Evolutionary conservation across 768 basidiomycete genomes (phyloP).

Genomic region (Xerocomellus chrysenteron): DNA sequence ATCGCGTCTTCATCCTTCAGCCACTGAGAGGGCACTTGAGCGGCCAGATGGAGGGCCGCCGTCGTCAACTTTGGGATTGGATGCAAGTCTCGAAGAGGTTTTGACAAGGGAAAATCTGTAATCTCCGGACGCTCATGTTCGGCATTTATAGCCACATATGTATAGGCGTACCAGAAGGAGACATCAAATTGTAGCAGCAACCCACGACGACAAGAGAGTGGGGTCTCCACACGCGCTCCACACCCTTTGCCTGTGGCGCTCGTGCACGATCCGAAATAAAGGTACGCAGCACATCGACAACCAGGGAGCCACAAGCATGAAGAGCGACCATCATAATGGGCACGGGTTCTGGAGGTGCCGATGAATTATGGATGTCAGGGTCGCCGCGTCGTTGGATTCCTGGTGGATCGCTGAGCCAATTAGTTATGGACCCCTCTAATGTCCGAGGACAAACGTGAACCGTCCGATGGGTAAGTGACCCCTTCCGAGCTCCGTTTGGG

Average conservation of each 20-base stretch:
- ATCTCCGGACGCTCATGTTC: constrained; percentile 2
- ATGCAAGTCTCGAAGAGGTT: constrained; percentile 16
- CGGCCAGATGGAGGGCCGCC: constrained; percentile 61
- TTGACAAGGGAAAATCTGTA: constrained; percentile 58
- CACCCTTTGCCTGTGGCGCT: constrained; percentile 1
- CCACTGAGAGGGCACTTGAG: constrained; percentile 71
- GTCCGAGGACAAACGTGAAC: constrained; percentile 51
- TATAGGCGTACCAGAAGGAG: constrained; percentile 40
- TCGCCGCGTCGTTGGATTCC: background rate
- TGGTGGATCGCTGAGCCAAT: constrained; percentile 46
- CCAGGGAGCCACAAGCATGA: constrained; percentile 76
- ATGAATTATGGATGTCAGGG: background rate
- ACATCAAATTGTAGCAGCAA: constrained; percentile 78
- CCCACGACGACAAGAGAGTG: constrained; percentile 62
- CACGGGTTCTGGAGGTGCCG: constrained; percentile 8
- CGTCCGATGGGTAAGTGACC: constrained; percentile 55
- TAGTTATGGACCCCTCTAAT: constrained; percentile 45
- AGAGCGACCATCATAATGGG: constrained; percentile 67
- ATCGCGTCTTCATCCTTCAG: constrained; percentile 34
- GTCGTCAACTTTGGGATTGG: constrained; percentile 31
- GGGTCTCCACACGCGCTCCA: constrained; percentile 44
- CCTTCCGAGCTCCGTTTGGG: constrained; percentile 5
- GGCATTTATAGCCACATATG: background rate
- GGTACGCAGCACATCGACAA: constrained; percentile 61
- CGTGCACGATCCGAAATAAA: constrained; percentile 36